A percentile compares a stretch with the other conserved stretches of the same genome.
These are phyloP conservation scores for Musa troglodytarum DNA, from an alignment of 176 grass and related monocot genomes.

Conservation along the genomic window DNA sequence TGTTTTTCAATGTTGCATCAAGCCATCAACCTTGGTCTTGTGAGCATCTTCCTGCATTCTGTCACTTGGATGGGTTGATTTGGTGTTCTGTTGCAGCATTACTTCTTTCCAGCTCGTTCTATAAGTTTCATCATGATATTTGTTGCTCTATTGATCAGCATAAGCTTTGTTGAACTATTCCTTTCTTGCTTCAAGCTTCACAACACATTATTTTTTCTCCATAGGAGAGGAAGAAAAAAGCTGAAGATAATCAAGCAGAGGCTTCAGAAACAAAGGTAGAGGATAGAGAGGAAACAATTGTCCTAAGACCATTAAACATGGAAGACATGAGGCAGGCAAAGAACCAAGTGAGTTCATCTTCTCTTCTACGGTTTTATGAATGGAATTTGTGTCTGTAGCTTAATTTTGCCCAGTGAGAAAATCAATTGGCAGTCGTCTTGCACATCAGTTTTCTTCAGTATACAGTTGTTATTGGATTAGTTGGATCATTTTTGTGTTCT, in stretches of 20 bases:
- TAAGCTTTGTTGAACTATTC: not conserved
- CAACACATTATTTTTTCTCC: not conserved
- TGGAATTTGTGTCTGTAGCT: not conserved
- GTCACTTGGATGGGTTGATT: no score
- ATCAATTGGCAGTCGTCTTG: not conserved
- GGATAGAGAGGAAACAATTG: constrained; percentile 34
- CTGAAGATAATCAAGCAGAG: constrained; percentile 26
- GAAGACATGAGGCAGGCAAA: constrained; percentile 81
- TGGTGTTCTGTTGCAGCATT: no score
- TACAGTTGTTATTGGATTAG: no score
- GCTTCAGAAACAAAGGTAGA: constrained; percentile 28
- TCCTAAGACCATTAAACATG: constrained; percentile 68
- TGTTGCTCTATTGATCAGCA: not conserved
- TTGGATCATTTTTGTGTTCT: no score
- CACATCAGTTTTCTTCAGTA: no score
- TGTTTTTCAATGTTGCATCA: no score
- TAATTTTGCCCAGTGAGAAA: not conserved
- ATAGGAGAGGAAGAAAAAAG: constrained; percentile 42
- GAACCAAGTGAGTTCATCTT: constrained; percentile 49
- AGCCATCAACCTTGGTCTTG: no score
- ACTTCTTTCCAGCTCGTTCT: not conserved
- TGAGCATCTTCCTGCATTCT: no score
- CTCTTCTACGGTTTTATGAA: not conserved
- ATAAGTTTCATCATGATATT: not conserved
- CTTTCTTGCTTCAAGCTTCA: not conserved